Conservation (phyloP, 768 basidiomycete species). For the Bullera alba region DNA sequence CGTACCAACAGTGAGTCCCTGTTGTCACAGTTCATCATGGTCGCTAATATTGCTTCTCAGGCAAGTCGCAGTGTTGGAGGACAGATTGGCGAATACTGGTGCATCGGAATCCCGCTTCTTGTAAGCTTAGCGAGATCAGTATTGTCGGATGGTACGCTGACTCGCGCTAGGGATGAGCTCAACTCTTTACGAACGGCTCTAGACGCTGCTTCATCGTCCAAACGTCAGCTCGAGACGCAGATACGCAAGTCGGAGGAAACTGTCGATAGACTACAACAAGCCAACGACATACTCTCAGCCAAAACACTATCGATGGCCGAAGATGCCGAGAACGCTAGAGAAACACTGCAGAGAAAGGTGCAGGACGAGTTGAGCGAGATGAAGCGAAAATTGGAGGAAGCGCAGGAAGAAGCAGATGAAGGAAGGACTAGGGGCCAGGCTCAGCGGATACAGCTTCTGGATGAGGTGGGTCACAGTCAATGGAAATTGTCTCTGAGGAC, state of each 20-base stretch:
- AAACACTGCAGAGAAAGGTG: slow-evolving; percentile 51
- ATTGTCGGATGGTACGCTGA: not conserved
- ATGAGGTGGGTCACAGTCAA: slow-evolving; percentile 58
- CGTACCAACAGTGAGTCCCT: slow-evolving; percentile 64
- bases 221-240: slow-evolving; percentile 31
- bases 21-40: not conserved
- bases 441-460: slow-evolving; percentile 74
- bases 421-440: slow-evolving; percentile 64
- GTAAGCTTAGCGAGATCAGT: slow-evolving; percentile 7
- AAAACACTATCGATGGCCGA: slow-evolving; percentile 64
- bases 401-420: slow-evolving; percentile 57
- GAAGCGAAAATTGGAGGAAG: slow-evolving; percentile 59
- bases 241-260: slow-evolving; percentile 65
- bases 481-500: not conserved
- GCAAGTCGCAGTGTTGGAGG: slow-evolving; percentile 44
- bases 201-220: slow-evolving; percentile 21
- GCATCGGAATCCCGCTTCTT: slow-evolving; percentile 36
- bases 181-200: slow-evolving; percentile 37
- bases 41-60: slow-evolving; percentile 4
- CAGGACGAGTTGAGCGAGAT: slow-evolving; percentile 54
- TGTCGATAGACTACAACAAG: slow-evolving; percentile 64
- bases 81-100: slow-evolving; percentile 34
- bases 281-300: slow-evolving; percentile 69
- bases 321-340: slow-evolving; percentile 53
- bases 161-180: slow-evolving; percentile 24